Evolutionary conservation across 2,329 filamentous ascomycete species (phyloP), one percentile per base, ranked within the genome.

Genomic region (Zasmidium cellare): DNA sequence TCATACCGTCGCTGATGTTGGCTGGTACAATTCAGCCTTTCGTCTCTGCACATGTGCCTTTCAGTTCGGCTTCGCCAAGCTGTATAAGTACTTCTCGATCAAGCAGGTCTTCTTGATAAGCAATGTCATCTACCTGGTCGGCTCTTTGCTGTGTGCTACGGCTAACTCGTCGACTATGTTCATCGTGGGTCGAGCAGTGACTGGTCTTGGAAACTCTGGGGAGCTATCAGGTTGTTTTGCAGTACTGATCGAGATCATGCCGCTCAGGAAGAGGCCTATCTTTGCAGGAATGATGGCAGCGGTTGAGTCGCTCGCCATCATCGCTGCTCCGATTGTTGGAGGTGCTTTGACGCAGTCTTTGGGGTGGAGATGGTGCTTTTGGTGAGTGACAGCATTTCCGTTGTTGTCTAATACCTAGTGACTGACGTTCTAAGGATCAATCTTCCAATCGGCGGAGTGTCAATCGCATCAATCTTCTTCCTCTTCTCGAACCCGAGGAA

Each of bases 1-100:
- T 61, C 68, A 79, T 25, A 75, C 77, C 1, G 66, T 77, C 23
- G 67, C 69, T 2, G 76, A 80, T 58, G 72, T 80, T 9, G 77
- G 77, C 16, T 80, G 77, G 77, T 80, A 80, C 22, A 11, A 6
- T 22, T 22, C 19, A 6, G 45, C 45, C 9, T 24, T 47, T 47
- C 45, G 59, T 11, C 53, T 67, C 2, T 58, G 44, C 46, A 44
- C 25, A 28, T 52, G 56, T 38, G 55, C 58, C 7, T 67, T 66
- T 25, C 65, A 69, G 51, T 66, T 69, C 53, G 23, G 60, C 35
- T 69, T 64, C 51, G 67, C 59, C n/a, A 67, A 72, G 62, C 28
- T 69, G 14, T 76, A 72, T 53, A 67, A 59, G 19, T 56, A 68
- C n/a, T 75, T 71, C 64, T 61, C 67, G 1, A 63, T 69, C 28